Percentiles rank a stretch among this genome's conserved stretches.
Evolutionary conservation across 2,329 filamentous ascomycete genomes (phyloP).

Genomic region (Cercospora canescens): DNA sequence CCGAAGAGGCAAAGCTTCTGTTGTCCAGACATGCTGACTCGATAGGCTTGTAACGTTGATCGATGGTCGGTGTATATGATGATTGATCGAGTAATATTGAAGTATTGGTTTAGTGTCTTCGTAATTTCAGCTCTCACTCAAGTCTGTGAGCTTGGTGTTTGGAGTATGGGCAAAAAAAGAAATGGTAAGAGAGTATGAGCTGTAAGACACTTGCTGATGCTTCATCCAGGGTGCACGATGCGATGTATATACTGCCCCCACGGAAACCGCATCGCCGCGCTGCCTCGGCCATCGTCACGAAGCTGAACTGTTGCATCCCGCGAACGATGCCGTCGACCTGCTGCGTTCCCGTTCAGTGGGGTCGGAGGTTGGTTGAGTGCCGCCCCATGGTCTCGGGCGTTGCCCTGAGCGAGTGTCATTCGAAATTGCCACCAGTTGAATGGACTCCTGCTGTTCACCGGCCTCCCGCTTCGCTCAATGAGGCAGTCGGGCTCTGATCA

Average conservation of each 20-base stretch:
- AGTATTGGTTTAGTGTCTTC: background rate
- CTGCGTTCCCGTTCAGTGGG: background rate
- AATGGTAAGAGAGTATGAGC: background rate
- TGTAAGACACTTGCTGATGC: background rate
- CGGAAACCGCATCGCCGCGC: background rate
- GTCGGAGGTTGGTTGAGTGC: background rate
- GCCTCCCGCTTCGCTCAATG: background rate
- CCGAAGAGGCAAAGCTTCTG: constrained; percentile 19
- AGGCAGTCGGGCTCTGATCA: background rate
- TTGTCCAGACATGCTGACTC: background rate
- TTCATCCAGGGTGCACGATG: background rate
- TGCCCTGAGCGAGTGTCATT: background rate
- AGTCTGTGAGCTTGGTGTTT: too few species aligned
- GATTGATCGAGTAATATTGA: background rate
- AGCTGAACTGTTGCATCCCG: background rate
- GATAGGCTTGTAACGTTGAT: background rate
- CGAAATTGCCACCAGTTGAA: background rate
- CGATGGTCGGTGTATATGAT: background rate
- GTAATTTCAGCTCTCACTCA: too few species aligned
- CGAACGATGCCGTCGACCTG: background rate
- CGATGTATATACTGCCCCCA: background rate
- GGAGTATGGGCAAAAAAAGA: background rate
- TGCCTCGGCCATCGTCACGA: background rate
- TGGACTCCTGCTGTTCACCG: background rate
- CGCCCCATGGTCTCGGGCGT: background rate